phyloP scores from a whole-genome alignment of 2,329 filamentous ascomycete genomes.

The Diaporthe longicolla region DNA sequence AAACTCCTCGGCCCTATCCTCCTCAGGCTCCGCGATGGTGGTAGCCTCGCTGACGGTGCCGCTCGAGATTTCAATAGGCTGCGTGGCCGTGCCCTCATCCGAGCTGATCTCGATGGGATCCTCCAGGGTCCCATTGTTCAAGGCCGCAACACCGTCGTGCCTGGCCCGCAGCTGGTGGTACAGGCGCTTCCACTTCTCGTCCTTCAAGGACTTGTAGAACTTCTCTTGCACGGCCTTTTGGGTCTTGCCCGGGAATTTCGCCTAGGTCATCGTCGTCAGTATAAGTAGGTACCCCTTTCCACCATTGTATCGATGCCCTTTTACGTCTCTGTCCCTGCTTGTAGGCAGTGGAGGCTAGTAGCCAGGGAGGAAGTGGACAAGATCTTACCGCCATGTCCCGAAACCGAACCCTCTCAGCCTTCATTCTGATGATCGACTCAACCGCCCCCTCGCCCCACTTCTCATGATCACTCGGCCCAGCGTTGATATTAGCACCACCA shows the following conservation, averaged over 20 bases:
- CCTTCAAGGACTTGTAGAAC: slow-evolving; percentile 17
- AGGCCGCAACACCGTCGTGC: neutral
- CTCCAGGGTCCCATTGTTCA: neutral
- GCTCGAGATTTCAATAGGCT: neutral
- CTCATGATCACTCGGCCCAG: neutral
- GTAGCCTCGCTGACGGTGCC: neutral
- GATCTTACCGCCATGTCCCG: neutral
- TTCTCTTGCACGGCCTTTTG: slow-evolving; percentile 10
- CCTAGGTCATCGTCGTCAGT: neutral
- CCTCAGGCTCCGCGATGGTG: neutral
- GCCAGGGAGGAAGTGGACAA: neutral
- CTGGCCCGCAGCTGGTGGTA: neutral
- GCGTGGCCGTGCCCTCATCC: neutral
- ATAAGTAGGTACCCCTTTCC: no score
- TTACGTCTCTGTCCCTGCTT: no score
- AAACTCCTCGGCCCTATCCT: neutral
- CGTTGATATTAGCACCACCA: no score
- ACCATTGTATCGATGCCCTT: no score
- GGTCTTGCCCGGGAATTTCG: neutral
- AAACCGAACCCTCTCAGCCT: neutral
- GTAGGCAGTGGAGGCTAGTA: no score
- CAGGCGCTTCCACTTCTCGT: neutral
- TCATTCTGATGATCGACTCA: neutral
- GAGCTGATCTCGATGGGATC: neutral
- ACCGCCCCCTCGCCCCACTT: slow-evolving; percentile 2